Conservation (phyloP, 495 filamentous ascomycete species). For the Evernia prunastri region DNA sequence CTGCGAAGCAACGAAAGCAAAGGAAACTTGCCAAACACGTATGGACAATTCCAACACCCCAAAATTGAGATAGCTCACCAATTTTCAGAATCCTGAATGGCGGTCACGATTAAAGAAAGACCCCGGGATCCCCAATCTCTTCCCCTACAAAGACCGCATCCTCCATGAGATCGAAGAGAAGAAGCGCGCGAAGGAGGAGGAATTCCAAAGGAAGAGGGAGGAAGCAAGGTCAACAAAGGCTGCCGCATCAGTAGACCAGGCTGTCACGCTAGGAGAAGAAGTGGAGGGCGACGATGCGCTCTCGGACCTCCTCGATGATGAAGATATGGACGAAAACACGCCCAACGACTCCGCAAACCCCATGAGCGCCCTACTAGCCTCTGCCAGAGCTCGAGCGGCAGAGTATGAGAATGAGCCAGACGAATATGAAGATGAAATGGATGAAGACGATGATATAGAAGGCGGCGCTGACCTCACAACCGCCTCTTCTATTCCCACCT, state of each 20-base stretch:
- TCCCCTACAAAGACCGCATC: slow-evolving; percentile 95
- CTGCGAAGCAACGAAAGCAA: slow-evolving; percentile 81
- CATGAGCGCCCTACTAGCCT: slow-evolving; percentile 90
- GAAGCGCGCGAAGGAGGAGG: slow-evolving; percentile 71
- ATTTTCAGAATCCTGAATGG: slow-evolving; percentile 78
- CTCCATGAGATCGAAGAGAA: slow-evolving; percentile 90
- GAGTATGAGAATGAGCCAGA: slow-evolving; percentile 56
- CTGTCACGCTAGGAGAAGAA: slow-evolving; percentile 34
- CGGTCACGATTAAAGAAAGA: slow-evolving; percentile 90
- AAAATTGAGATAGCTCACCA: slow-evolving; percentile 12
- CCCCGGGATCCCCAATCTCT: slow-evolving; percentile 92
- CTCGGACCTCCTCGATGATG: slow-evolving; percentile 40
- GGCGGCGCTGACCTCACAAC: slow-evolving; percentile 45
- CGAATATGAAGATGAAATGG: slow-evolving; percentile 54
- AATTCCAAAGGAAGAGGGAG: slow-evolving; percentile 61
- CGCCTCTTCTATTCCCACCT: slow-evolving; percentile 27
- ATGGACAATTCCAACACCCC: slow-evolving; percentile 3
- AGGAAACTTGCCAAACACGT: slow-evolving; percentile 83
- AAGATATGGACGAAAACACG: slow-evolving; percentile 47
- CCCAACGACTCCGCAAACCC: slow-evolving; percentile 63
- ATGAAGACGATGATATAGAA: slow-evolving; percentile 54
- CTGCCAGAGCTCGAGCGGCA: slow-evolving; percentile 75
- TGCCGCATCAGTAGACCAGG: slow-evolving; percentile 32
- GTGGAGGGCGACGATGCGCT: slow-evolving; percentile 40
- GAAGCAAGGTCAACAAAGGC: slow-evolving; percentile 59